phyloP scores from a whole-genome alignment of 768 basidiomycete genomes.

The Floccularia luteovirens region DNA sequence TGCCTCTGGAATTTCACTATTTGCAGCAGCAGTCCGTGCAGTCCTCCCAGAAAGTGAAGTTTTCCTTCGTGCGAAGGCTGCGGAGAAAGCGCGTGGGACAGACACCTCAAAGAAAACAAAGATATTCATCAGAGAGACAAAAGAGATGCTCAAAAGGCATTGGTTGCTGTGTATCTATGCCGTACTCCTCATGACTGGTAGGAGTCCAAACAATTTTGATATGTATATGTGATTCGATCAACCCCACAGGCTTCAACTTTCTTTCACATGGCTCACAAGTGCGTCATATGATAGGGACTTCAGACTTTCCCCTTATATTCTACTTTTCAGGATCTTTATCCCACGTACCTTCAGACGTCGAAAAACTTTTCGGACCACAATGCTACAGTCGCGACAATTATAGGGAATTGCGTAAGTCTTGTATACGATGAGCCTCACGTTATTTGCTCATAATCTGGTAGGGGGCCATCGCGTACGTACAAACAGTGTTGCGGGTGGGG shows the following conservation, averaged over 20 bases:
- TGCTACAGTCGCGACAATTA: conserved; percentile 74
- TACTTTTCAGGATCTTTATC: conserved; percentile 59
- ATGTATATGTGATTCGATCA: neutral
- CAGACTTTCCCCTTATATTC: neutral
- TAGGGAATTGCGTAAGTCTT: conserved; percentile 54
- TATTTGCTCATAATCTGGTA: conserved; percentile 8
- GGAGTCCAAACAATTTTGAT: conserved; percentile 4
- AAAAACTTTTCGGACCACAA: conserved; percentile 53
- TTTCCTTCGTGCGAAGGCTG: conserved; percentile 60
- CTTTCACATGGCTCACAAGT: conserved; percentile 68
- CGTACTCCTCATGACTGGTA: conserved; percentile 70
- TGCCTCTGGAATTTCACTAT: conserved; percentile 58
- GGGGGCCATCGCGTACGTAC: conserved; percentile 32
- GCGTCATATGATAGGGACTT: conserved; percentile 5
- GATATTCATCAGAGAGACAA: conserved; percentile 66
- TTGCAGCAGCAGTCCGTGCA: conserved; percentile 61
- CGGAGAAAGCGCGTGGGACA: conserved; percentile 50
- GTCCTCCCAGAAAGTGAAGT: conserved; percentile 70
- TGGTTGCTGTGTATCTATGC: conserved; percentile 84
- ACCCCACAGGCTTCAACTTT: conserved; percentile 69
- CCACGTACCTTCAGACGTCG: conserved; percentile 59
- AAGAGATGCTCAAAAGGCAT: conserved; percentile 71
- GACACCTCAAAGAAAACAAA: conserved; percentile 51
- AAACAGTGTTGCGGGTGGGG: too few species aligned
- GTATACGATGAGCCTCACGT: neutral